Percentiles rank a stretch among this genome's conserved stretches.
Evolutionary conservation across 2,329 filamentous ascomycete genomes (phyloP).

Genomic region (Phyllosticta capitalensis): DNA sequence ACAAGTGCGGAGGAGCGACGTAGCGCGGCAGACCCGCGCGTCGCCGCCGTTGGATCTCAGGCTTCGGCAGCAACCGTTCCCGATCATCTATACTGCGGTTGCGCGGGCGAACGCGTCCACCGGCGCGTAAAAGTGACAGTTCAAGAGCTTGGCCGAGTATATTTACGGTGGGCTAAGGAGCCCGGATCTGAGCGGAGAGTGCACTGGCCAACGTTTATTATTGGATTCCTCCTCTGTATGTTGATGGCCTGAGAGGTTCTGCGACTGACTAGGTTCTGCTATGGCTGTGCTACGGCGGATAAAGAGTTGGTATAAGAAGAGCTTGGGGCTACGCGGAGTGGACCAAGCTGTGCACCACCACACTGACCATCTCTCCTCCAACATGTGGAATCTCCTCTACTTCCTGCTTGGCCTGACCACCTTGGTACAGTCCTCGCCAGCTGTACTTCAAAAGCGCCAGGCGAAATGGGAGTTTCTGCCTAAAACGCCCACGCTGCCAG

Average conservation of each 20-base stretch:
- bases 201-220: not conserved
- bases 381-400: not conserved
- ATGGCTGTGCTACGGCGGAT: not conserved
- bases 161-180: not conserved
- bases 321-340: too few relatives aligned
- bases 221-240: not conserved
- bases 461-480: constrained; percentile 23
- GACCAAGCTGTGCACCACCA: too few relatives aligned
- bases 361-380: not conserved
- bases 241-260: not conserved
- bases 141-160: not conserved
- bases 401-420: constrained; percentile 1
- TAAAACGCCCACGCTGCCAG: constrained; percentile 29
- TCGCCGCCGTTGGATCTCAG: not conserved
- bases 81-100: not conserved
- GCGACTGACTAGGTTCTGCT: not conserved
- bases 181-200: not conserved
- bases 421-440: constrained; percentile 4
- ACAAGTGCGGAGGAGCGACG: not conserved
- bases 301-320: not conserved
- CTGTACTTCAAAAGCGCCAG: not conserved
- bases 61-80: not conserved
- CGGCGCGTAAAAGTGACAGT: not conserved
- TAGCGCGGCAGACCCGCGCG: not conserved
- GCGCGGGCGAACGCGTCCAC: too few relatives aligned